Evolutionary conservation across 441 rosid species (phyloP).

Genomic region (Pelargonium cotyledonis): DNA sequence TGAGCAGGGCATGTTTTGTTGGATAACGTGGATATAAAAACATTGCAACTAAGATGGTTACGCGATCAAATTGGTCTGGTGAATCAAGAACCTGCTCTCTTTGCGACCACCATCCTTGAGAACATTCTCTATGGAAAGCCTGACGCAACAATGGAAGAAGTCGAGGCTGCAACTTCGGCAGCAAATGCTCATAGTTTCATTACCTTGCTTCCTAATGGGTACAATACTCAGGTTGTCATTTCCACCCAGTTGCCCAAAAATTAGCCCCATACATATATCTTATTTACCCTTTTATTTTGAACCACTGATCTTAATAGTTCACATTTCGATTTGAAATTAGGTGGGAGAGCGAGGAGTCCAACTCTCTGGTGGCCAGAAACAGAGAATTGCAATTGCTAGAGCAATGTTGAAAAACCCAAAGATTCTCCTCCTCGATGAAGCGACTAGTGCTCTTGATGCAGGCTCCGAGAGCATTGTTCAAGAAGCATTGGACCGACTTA

Average conservation of each 20-base stretch:
- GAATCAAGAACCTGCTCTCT: slow-evolving; percentile 66
- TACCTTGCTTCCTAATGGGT: slow-evolving; percentile 57
- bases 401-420: slow-evolving; percentile 63
- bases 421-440: slow-evolving; percentile 72
- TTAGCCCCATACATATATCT: too few relatives aligned
- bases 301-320: too few relatives aligned
- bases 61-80: slow-evolving; percentile 64
- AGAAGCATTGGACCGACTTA: slow-evolving; percentile 55
- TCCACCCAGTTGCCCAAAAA: background rate
- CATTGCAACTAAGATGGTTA: slow-evolving; percentile 56
- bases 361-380: slow-evolving; percentile 79
- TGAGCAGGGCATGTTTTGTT: slow-evolving; percentile 59
- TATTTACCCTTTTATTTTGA: too few relatives aligned
- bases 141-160: slow-evolving; percentile 47
- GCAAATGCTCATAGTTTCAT: slow-evolving; percentile 72
- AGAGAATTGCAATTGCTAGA: slow-evolving; percentile 76
- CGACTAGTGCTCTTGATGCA: slow-evolving; percentile 70
- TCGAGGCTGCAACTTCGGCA: slow-evolving; percentile 47
- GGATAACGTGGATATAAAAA: slow-evolving; percentile 44
- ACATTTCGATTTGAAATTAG: slow-evolving; percentile 31
- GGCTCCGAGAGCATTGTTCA: slow-evolving; percentile 68
- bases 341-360: slow-evolving; percentile 76
- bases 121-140: slow-evolving; percentile 72
- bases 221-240: background rate
- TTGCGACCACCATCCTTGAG: slow-evolving; percentile 50